Percentiles rank a stretch among this genome's conserved stretches.
phyloP scores from a whole-genome alignment of 345 rosid genomes.

The Pistacia atlantica region DNA sequence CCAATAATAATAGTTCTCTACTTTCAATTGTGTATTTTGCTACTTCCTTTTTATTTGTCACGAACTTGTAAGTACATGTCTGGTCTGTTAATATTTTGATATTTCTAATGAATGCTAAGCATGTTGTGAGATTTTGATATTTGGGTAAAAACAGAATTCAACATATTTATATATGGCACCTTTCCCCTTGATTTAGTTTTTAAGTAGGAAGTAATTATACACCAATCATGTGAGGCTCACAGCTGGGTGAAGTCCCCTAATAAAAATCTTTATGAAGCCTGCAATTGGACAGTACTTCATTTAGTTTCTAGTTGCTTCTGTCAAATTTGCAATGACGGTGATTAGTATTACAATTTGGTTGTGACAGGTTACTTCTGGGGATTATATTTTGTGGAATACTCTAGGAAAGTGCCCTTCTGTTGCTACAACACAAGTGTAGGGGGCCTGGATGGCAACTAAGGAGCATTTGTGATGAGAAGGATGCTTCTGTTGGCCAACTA shows the following conservation, averaged over 20 bases:
- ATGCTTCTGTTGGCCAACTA: constrained; percentile 1
- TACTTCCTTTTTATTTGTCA: too few relatives aligned
- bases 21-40: too few relatives aligned
- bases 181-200: too few relatives aligned
- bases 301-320: background rate
- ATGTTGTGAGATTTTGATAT: too few relatives aligned
- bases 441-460: constrained; percentile 9
- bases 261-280: background rate
- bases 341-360: constrained; percentile 2
- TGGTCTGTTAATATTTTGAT: too few relatives aligned
- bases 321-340: background rate
- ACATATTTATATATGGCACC: too few relatives aligned
- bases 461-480: background rate
- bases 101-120: too few relatives aligned
- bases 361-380: constrained; percentile 74
- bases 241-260: background rate
- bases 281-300: background rate
- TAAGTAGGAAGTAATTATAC: background rate
- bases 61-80: too few relatives aligned
- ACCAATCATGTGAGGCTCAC: background rate
- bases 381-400: constrained; percentile 94
- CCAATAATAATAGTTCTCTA: too few relatives aligned
- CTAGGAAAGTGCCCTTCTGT: constrained; percentile 86
- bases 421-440: constrained; percentile 30
- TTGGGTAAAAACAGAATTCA: too few relatives aligned